phyloP scores from a whole-genome alignment of 805 yeast genomes.

The Candida loeiensis region DNA sequence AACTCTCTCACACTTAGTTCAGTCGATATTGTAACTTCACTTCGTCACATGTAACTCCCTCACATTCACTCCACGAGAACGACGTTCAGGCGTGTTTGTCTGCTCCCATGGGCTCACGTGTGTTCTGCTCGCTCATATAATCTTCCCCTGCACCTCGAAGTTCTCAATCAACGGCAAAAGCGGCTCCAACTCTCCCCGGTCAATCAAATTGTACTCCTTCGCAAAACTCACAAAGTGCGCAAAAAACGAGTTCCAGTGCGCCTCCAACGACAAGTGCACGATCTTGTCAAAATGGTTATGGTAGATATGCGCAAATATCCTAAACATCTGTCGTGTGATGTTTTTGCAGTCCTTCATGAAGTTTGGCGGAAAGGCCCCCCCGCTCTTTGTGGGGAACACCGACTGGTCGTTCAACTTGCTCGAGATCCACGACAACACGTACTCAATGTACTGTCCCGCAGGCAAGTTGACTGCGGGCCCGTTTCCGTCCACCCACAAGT shows the following conservation, averaged over 20 bases:
- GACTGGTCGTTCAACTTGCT: slow-evolving; percentile 85
- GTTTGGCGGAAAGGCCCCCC: slow-evolving; percentile 84
- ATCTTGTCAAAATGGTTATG: slow-evolving; percentile 92
- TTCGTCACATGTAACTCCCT: too few relatives aligned
- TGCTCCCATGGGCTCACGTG: too few relatives aligned
- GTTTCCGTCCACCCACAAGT: slow-evolving; percentile 78
- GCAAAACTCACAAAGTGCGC: slow-evolving; percentile 89
- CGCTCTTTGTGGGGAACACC: slow-evolving; percentile 86
- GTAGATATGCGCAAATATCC: slow-evolving; percentile 93
- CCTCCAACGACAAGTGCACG: slow-evolving; percentile 88
- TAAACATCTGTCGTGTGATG: slow-evolving; percentile 86
- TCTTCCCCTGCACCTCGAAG: slow-evolving; percentile 84
- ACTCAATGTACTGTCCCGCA: slow-evolving; percentile 89
- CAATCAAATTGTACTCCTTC: slow-evolving; percentile 79
- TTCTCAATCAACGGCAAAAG: slow-evolving; percentile 70
- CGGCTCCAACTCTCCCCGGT: slow-evolving; percentile 76
- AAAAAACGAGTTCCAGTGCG: slow-evolving; percentile 97
- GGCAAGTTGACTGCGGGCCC: slow-evolving; percentile 84
- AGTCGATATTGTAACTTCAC: too few relatives aligned
- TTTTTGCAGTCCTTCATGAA: slow-evolving; percentile 80
- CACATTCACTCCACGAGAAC: too few relatives aligned
- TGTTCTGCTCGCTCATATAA: slow-evolving; percentile 32
- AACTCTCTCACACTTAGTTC: too few relatives aligned
- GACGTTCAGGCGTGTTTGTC: too few relatives aligned
- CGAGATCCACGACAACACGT: slow-evolving; percentile 86